phyloP scores from a whole-genome alignment of 176 grass and related monocot species.

The Tillandsia leiboldiana region DNA sequence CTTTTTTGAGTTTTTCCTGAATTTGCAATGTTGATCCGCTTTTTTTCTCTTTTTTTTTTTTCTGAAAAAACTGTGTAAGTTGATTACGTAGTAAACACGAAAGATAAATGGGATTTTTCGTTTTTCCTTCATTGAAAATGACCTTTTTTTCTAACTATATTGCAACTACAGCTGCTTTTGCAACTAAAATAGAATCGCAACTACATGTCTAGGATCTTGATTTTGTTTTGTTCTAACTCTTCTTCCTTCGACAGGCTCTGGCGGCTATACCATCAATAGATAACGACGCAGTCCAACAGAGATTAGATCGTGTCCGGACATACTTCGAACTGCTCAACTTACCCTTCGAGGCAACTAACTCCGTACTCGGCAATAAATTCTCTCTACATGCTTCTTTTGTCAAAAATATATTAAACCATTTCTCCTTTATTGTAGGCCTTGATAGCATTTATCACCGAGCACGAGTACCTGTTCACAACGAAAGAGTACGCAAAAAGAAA shows the following conservation, averaged over 20 bases:
- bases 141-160: not conserved
- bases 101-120: no score
- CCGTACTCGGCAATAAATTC: constrained; percentile 3
- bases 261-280: constrained; percentile 83
- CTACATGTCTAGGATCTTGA: not conserved
- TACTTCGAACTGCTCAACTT: constrained; percentile 88
- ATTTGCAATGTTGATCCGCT: no score
- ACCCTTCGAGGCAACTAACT: constrained; percentile 55
- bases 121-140: no score
- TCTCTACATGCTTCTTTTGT: constrained; percentile 13
- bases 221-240: not conserved
- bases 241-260: constrained; percentile 57
- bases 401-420: constrained; percentile 20
- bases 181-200: not conserved
- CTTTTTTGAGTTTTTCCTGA: no score
- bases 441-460: constrained; percentile 73
- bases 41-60: no score
- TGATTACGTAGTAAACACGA: no score
- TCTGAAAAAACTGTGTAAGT: no score
- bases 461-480: constrained; percentile 65
- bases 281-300: constrained; percentile 74
- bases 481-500: constrained; percentile 49
- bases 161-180: not conserved
- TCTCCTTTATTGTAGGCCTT: constrained; percentile 47
- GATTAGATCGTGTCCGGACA: constrained; percentile 72